Percentiles rank a stretch among this genome's conserved stretches.
Evolutionary conservation across 768 basidiomycete genomes (phyloP).

Genomic region (Psilocybe cubensis): DNA sequence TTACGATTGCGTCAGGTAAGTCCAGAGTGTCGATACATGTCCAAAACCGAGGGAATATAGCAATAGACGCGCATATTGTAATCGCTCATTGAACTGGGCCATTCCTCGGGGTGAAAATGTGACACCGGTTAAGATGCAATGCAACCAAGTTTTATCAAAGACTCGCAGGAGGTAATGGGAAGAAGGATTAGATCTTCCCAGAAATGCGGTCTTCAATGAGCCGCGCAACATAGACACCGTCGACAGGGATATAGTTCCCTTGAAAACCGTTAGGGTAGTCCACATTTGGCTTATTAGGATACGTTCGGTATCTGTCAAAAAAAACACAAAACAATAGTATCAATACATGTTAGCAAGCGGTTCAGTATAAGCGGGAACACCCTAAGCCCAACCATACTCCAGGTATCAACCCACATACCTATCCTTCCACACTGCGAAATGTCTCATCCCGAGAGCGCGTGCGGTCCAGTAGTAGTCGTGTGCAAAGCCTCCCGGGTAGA

Average conservation of each 20-base stretch:
- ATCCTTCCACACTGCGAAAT: constrained; percentile 85
- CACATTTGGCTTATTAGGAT: constrained; percentile 49
- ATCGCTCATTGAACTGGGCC: no score
- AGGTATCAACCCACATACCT: constrained; percentile 51
- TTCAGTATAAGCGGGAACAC: no score
- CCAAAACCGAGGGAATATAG: no score
- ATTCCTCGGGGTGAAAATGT: no score
- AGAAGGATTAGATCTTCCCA: constrained; percentile 17
- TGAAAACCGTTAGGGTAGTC: constrained; percentile 89
- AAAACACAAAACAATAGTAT: not conserved
- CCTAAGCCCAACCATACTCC: no score
- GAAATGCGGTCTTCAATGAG: constrained; percentile 71
- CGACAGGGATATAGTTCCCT: constrained; percentile 72
- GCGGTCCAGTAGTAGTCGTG: constrained; percentile 89
- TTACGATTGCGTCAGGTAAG: no score
- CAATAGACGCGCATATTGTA: no score
- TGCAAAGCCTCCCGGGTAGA: constrained; percentile 80
- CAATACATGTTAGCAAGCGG: not conserved
- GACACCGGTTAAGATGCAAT: no score
- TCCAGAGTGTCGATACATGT: no score
- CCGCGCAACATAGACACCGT: constrained; percentile 65
- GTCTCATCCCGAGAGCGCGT: constrained; percentile 69
- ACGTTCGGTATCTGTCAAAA: constrained; percentile 36
- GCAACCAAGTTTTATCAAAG: no score
- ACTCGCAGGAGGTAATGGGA: no score